Evolutionary conservation across 345 rosid species (phyloP).

Genomic region (Geranium brycei): DNA sequence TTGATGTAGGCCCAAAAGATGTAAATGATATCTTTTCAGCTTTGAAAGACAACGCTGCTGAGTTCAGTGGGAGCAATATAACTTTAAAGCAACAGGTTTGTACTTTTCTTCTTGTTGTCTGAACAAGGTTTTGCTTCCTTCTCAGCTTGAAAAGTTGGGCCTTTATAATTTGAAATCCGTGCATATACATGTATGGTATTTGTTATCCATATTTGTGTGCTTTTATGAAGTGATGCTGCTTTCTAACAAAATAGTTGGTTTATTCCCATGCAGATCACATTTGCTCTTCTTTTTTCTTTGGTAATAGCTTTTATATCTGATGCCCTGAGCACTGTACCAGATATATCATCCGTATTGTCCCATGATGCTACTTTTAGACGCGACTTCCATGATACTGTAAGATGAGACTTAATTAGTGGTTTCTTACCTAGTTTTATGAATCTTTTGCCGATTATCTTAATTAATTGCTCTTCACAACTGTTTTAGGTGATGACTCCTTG

Average conservation of each 20-base stretch:
- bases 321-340: conserved; percentile 72
- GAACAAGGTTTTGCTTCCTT: neutral
- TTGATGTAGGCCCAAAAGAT: conserved; percentile 54
- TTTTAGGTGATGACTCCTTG: conserved; percentile 61
- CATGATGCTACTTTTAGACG: conserved; percentile 64
- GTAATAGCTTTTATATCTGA: conserved; percentile 78
- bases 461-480: conserved; percentile 19
- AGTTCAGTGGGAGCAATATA: conserved; percentile 35
- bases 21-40: conserved; percentile 53
- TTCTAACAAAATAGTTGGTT: neutral
- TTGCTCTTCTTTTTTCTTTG: conserved; percentile 68
- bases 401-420: conserved; percentile 14
- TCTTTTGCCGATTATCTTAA: conserved; percentile 9
- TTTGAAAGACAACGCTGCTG: conserved; percentile 63
- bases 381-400: conserved; percentile 84
- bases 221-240: neutral
- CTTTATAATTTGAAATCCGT: neutral
- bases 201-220: neutral
- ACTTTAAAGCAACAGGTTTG: conserved; percentile 67
- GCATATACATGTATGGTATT: no score
- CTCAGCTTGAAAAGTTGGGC: conserved; percentile 1
- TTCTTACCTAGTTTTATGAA: conserved; percentile 6
- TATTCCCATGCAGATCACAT: conserved; percentile 50
- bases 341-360: conserved; percentile 64
- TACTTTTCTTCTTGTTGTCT: neutral